Evolutionary conservation across 495 filamentous ascomycete species (phyloP), one percentile per base, ranked within the genome.

Genomic region (Chaetomidium leptoderma): DNA sequence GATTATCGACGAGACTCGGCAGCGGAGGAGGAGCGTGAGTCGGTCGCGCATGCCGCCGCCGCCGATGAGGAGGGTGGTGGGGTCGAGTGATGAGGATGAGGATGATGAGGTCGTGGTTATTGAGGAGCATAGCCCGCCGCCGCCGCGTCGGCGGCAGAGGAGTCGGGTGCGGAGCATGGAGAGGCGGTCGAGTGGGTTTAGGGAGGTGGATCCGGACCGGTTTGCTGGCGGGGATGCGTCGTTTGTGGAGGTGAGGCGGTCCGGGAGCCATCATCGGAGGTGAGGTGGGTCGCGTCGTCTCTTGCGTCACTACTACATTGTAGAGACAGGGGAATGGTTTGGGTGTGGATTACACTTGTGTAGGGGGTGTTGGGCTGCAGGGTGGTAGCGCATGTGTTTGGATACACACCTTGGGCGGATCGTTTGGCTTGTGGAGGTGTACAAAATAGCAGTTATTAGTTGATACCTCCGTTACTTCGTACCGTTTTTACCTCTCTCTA

Each of bases 101-200:
- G 33, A 53, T 35, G 73, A 71, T 19, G 74, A 78, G 63, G 70
- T 78, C 24, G 67, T 79, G n/a, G 69, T 79, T 23, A 66, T 77
- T 44, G 76, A 79, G 60, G 75, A 78, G 59, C 65, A 73, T 17
- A 66, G 59, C 2, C 70, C 72, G 26, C 51, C 60, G 43, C 51
- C n/a, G n/a, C n/a, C n/a, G n/a, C n/a, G n/a, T n/a, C n/a, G 70
- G 52, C 56, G 67, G 42, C 59, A 67, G 48, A 69, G 69, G 23
- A 69, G 65, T 39, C 48, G 70, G 33, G 62, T 69, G 16, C 60
- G 68, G 39, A 68, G 73, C 33, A 66, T 63, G 21, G 70, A 73
- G 58, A 59, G 74, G 48, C 59, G 72, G 61, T 59, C 58, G 42
- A 53, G 53, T 10, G 67, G 60, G 19, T 74, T 67, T 39, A 55